These are phyloP conservation scores for Catunica adiposa DNA, from an alignment of 2,329 filamentous ascomycete genomes.

Conservation along the genomic window DNA sequence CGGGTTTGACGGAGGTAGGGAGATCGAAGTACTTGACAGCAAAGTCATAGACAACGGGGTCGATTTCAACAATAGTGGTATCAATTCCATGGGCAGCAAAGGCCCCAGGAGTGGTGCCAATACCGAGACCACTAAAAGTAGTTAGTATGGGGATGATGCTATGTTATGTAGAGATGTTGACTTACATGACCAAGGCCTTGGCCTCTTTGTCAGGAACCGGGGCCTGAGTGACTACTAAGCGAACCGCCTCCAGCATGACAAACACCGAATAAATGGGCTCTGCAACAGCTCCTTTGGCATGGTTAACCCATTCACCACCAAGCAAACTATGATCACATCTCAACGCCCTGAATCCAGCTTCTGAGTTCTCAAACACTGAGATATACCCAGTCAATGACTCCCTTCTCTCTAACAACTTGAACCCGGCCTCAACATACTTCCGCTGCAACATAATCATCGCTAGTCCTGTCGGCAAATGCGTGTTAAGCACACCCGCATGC, in stretches of 20 bases:
- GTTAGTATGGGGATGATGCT: background rate
- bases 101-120: slow-evolving; percentile 79
- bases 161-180: slow-evolving; percentile 12
- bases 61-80: slow-evolving; percentile 89
- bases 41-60: slow-evolving; percentile 73
- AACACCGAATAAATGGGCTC: slow-evolving; percentile 97
- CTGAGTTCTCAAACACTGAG: slow-evolving; percentile 64
- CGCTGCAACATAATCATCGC: slow-evolving; percentile 48
- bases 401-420: slow-evolving; percentile 59
- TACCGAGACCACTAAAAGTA: slow-evolving; percentile 58
- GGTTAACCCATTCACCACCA: slow-evolving; percentile 72
- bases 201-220: slow-evolving; percentile 45
- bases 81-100: slow-evolving; percentile 75
- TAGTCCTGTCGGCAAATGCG: slow-evolving; percentile 48
- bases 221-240: slow-evolving; percentile 50
- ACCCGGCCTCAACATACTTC: slow-evolving; percentile 48
- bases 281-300: slow-evolving; percentile 37
- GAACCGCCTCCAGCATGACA: slow-evolving; percentile 80
- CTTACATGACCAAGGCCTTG: slow-evolving; percentile 72
- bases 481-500: slow-evolving; percentile 55
- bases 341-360: slow-evolving; percentile 61
- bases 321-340: slow-evolving; percentile 88
- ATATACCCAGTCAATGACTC: slow-evolving; percentile 88
- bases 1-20: slow-evolving; percentile 57
- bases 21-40: slow-evolving; percentile 71